Conservation (phyloP, 176 grass and related monocot species). For the Alloteropsis semialata region DNA sequence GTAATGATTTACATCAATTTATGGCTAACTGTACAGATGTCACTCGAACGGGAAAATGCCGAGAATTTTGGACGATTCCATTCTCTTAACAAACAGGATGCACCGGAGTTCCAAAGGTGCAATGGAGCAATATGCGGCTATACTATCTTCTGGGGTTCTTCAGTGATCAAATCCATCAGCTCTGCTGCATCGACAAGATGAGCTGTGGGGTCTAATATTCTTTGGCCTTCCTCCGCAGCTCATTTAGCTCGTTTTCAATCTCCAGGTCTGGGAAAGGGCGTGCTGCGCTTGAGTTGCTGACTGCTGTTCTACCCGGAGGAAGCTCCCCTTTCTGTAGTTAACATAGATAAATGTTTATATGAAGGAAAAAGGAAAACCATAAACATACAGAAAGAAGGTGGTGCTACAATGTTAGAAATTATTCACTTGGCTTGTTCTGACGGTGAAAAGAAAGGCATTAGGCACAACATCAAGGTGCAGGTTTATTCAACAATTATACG, state of each 20-base stretch:
- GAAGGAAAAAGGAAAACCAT: neutral
- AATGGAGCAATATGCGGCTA: conserved; percentile 1
- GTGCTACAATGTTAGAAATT: neutral
- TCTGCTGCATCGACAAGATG: neutral
- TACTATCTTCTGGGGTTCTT: conserved; percentile 17
- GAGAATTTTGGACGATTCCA: neutral
- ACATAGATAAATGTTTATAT: neutral
- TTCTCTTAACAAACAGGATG: conserved; percentile 5
- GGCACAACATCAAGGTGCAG: neutral
- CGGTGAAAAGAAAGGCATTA: neutral
- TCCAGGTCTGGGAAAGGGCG: conserved; percentile 65
- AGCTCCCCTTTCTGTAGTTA: conserved; percentile 82
- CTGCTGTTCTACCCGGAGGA: conserved; percentile 60
- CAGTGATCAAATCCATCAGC: neutral
- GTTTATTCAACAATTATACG: conserved; percentile 5
- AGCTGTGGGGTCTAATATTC: conserved; percentile 48
- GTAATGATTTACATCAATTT: conserved; percentile 31
- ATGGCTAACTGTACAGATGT: conserved; percentile 44
- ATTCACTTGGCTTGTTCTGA: neutral
- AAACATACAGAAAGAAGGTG: neutral
- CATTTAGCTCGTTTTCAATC: conserved; percentile 85
- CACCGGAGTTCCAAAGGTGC: neutral
- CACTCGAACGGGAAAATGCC: conserved; percentile 21
- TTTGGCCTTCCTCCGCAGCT: conserved; percentile 79
- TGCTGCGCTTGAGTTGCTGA: conserved; percentile 38